Evolutionary conservation across 2,329 filamentous ascomycete species (phyloP).

Genomic region (Ceratocystis destructans): DNA sequence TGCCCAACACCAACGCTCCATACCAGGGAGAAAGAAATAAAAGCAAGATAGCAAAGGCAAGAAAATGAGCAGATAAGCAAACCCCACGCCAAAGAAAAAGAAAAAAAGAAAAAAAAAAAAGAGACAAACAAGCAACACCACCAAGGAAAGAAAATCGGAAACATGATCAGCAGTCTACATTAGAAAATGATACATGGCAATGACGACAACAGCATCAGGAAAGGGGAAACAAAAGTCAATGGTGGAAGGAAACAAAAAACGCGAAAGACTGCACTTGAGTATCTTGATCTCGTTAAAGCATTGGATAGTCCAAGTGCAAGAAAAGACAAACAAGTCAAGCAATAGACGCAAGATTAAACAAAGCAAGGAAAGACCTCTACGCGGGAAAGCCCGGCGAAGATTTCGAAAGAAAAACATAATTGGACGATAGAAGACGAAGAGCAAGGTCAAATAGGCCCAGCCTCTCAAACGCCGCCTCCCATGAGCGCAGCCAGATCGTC

Average conservation of each 20-base stretch:
- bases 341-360: background rate
- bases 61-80: background rate
- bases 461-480: slow-evolving; percentile 42
- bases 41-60: background rate
- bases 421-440: background rate
- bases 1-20: slow-evolving; percentile 13
- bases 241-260: background rate
- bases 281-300: background rate
- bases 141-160: background rate
- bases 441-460: background rate
- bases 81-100: slow-evolving; percentile 5
- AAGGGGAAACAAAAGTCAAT: background rate
- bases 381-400: background rate
- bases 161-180: slow-evolving; percentile 10
- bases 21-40: background rate
- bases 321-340: background rate
- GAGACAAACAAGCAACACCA: background rate
- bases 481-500: slow-evolving; percentile 50
- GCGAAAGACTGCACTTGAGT: background rate
- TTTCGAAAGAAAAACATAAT: background rate
- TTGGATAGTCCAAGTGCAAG: background rate
- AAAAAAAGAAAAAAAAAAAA: background rate
- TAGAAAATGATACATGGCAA: slow-evolving; percentile 10
- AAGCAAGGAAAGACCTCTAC: no score
- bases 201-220: background rate